Base-by-base conservation (phyloP, 495 filamentous ascomycete species). In the Cairneyella variabilis region DNA sequence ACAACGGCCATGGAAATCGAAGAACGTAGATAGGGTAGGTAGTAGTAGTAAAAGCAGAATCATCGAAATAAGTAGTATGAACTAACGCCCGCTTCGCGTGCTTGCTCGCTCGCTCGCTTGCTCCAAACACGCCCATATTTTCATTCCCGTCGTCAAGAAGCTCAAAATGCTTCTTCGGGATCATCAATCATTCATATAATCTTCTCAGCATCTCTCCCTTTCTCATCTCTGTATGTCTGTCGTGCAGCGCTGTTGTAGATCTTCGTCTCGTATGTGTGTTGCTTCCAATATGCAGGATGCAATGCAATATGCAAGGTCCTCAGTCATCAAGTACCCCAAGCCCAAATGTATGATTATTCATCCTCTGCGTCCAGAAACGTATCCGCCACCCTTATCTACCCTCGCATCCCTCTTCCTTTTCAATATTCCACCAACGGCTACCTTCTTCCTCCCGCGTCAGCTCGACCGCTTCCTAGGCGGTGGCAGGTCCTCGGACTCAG, bases 401-500 rank as follows among this genome's bases (percentile, higher is more conserved):
- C 21, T 37, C 20, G 28, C 17, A 18, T 8, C 20, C 46, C 21
- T 49, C 25, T 37, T 36, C 37, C 51, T 34, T 41, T 16, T 16
- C 18, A 21, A 10, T 4, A 25, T 23, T 34, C 27, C 44, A 26
- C 53, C 23, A 6, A 21, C 10, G 18, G 12, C 16, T 23, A 36
- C 53, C 37, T n/a, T 49, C 20, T 56, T 56, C 45, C 27, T 25
- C 37, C 17, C 4, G 10, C 45, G 45, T 56, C 45, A 56, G 17
- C 53, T 56, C 20, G 42, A 48, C 43, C 45, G 32, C 38, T 56
- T 56, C 20, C 53, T 41, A n/a, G 32, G n/a, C 16, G 37, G 12
- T 25, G 53, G 53, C 9, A 38, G 36, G 11, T 65, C 63, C 16
- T 63, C 63, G 10, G 38, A 52, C 10, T 65, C 60, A 3, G 63